Conservation (phyloP, 2,329 filamentous ascomycete species). For the Fusarium secorum region DNA sequence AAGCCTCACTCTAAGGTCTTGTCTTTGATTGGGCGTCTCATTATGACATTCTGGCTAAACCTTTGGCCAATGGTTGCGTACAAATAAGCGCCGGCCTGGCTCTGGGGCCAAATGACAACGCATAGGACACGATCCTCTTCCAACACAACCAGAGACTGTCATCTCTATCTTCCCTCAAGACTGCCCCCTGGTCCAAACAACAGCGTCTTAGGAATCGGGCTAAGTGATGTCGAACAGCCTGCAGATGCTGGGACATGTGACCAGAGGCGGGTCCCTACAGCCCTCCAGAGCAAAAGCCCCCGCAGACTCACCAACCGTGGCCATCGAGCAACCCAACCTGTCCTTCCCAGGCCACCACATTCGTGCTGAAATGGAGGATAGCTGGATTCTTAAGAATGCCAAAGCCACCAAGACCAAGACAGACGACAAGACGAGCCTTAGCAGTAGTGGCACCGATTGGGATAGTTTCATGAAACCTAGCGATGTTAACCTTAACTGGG, state of each 20-base stretch:
- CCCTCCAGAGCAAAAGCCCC: background rate
- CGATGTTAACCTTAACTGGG: conserved; percentile 92
- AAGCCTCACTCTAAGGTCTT: background rate
- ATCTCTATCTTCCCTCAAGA: rapidly evolving
- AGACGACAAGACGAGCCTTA: conserved; percentile 88
- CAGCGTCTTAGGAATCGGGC: rapidly evolving
- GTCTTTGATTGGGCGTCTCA: background rate
- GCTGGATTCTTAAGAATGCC: conserved; percentile 93
- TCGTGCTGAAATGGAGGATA: conserved; percentile 70
- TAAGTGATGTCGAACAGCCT: too few species aligned
- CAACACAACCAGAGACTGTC: rapidly evolving
- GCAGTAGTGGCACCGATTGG: conserved; percentile 82
- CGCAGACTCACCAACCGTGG: rapidly evolving
- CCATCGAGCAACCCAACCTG: background rate
- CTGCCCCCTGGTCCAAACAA: rapidly evolving
- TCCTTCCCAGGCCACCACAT: background rate
- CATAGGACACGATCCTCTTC: background rate
- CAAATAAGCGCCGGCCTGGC: background rate
- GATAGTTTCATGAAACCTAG: conserved; percentile 98
- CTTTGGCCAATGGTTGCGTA: background rate
- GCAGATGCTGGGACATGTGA: background rate
- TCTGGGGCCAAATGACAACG: background rate
- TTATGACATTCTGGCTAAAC: too few species aligned
- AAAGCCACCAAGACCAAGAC: conserved; percentile 97
- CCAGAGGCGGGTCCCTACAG: background rate